Conservation (phyloP, 2,329 filamentous ascomycete genomes). For the Knufia fluminis region DNA sequence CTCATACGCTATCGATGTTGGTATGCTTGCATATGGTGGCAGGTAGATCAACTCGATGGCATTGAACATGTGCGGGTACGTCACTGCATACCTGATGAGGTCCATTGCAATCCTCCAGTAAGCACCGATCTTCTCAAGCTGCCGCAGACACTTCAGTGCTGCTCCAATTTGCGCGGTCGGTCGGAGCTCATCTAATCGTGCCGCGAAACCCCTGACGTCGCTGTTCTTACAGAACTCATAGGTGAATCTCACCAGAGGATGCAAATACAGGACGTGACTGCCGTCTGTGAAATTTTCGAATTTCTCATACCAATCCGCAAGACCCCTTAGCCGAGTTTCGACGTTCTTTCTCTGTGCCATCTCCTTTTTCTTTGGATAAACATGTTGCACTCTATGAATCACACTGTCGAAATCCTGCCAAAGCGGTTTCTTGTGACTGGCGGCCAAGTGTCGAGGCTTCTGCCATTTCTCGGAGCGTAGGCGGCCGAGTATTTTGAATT, state of each 20-base stretch:
- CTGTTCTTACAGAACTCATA: conserved; percentile 10
- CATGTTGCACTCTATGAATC: conserved; percentile 12
- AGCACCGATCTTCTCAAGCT: conserved; percentile 18
- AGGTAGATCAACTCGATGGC: conserved; percentile 11
- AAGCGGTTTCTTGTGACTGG: conserved; percentile 15
- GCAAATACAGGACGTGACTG: not conserved
- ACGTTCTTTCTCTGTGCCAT: not conserved
- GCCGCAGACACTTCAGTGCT: conserved; percentile 13
- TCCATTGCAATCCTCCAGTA: conserved; percentile 14
- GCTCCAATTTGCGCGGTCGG: conserved; percentile 13
- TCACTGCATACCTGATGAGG: conserved; percentile 4
- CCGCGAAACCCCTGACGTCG: conserved; percentile 6
- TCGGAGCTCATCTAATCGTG: conserved; percentile 4
- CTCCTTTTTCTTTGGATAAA: conserved; percentile 11
- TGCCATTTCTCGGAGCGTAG: conserved; percentile 17
- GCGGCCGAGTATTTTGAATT: conserved; percentile 7
- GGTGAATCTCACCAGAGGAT: conserved; percentile 7
- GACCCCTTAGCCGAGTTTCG: conserved; percentile 5
- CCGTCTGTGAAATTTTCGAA: conserved; percentile 9
- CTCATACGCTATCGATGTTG: conserved; percentile 9
- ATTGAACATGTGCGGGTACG: conserved; percentile 8
- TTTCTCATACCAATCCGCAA: conserved; percentile 9
- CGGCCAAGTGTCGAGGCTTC: conserved; percentile 13
- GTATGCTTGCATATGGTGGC: conserved; percentile 8
- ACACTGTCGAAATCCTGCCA: conserved; percentile 15